These are phyloP conservation scores for Talaromyces islandicus DNA, from an alignment of 2,329 filamentous ascomycete genomes.

Conservation along the genomic window DNA sequence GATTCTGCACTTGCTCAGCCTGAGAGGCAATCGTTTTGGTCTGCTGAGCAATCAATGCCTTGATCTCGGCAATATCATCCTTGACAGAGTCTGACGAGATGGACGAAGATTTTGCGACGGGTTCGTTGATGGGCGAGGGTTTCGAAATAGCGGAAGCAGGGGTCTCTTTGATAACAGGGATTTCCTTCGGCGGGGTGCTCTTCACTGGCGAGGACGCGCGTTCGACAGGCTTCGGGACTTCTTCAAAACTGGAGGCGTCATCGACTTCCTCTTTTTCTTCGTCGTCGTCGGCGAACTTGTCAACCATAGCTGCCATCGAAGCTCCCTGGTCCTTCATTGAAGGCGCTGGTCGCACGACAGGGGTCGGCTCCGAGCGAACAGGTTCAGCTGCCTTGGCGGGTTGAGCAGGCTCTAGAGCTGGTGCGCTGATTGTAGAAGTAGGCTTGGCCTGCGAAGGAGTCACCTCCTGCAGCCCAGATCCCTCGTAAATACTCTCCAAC, in stretches of 20 bases:
- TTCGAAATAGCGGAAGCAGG: slow-evolving; percentile 19
- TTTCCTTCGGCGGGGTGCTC: not conserved
- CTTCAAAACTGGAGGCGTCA: slow-evolving; percentile 78
- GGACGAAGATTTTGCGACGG: slow-evolving; percentile 18
- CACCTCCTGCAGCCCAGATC: slow-evolving; percentile 72
- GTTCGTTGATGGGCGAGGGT: slow-evolving; percentile 32
- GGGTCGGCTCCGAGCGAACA: slow-evolving; percentile 22
- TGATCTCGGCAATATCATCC: slow-evolving; percentile 68
- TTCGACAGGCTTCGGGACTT: slow-evolving; percentile 69
- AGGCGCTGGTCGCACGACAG: slow-evolving; percentile 50
- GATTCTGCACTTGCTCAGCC: slow-evolving; percentile 64
- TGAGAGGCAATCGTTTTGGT: slow-evolving; percentile 72
- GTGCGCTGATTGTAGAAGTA: slow-evolving; percentile 26
- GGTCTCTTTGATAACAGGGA: not conserved
- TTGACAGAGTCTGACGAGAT: slow-evolving; percentile 50
- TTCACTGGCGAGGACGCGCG: slow-evolving; percentile 36
- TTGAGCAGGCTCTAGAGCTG: slow-evolving; percentile 42
- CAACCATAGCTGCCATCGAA: slow-evolving; percentile 78
- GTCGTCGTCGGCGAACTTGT: slow-evolving; percentile 75
- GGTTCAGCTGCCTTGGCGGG: slow-evolving; percentile 23
- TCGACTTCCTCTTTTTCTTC: slow-evolving; percentile 48
- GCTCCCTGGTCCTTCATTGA: slow-evolving; percentile 78
- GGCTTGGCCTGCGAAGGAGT: slow-evolving; percentile 37
- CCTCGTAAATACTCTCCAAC: slow-evolving; percentile 85
- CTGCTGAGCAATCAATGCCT: slow-evolving; percentile 68